These are phyloP conservation scores for Wakefieldia striispora DNA, from an alignment of 768 basidiomycete species.

Conservation along the genomic window DNA sequence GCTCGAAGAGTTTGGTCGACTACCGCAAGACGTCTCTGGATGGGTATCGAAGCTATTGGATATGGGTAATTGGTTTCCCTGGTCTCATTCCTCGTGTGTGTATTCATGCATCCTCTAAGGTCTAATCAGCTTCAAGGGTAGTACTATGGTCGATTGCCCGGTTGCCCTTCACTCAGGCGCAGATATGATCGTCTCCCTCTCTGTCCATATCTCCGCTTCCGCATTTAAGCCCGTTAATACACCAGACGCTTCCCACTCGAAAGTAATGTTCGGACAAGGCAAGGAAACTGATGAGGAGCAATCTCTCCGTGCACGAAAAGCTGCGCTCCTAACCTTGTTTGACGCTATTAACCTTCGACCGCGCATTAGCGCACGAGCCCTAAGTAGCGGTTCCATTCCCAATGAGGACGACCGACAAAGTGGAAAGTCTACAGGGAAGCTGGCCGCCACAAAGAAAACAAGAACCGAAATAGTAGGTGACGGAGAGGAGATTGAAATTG, in stretches of 20 bases:
- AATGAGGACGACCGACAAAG: constrained; percentile 35
- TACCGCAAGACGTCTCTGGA: constrained; percentile 64
- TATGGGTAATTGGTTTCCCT: constrained; percentile 41
- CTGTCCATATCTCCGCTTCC: constrained; percentile 61
- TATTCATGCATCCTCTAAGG: constrained; percentile 35
- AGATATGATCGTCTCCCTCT: constrained; percentile 74
- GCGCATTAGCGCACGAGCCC: constrained; percentile 41
- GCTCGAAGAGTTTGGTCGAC: constrained; percentile 67
- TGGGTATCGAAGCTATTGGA: constrained; percentile 80
- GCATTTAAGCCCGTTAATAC: constrained; percentile 60
- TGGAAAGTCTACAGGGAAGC: constrained; percentile 39
- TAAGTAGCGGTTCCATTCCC: constrained; percentile 27
- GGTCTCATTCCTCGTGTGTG: background rate
- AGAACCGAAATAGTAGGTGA: constrained; percentile 74
- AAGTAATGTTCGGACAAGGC: constrained; percentile 65
- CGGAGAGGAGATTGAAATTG: constrained; percentile 80
- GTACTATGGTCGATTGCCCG: constrained; percentile 78
- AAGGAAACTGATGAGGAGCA: constrained; percentile 79
- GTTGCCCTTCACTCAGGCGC: constrained; percentile 67
- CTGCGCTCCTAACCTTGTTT: constrained; percentile 70
- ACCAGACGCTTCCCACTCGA: constrained; percentile 28
- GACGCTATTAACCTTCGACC: constrained; percentile 71
- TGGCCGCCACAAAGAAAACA: constrained; percentile 37
- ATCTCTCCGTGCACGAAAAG: constrained; percentile 75
- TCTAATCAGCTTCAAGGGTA: constrained; percentile 63